phyloP scores from a whole-genome alignment of 768 basidiomycete species.

The Suillus placidus region DNA sequence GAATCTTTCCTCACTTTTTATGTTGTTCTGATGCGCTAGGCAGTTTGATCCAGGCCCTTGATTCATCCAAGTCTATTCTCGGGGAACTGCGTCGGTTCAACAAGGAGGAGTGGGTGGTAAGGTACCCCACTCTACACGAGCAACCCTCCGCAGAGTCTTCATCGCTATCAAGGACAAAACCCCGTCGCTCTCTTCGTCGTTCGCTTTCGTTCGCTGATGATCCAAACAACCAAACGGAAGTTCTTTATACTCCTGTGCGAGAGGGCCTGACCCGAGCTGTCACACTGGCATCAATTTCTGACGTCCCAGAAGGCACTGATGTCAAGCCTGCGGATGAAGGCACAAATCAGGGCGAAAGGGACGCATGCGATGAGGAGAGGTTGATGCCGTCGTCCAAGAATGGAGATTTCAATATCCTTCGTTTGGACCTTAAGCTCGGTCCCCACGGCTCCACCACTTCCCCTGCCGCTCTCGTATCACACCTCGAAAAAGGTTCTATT shows the following conservation, averaged over 20 bases:
- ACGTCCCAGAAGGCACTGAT: constrained; percentile 42
- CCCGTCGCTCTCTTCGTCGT: constrained; percentile 54
- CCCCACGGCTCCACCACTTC: constrained; percentile 63
- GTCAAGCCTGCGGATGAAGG: constrained; percentile 22
- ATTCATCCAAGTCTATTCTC: constrained; percentile 69
- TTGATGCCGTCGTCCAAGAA: constrained; percentile 43
- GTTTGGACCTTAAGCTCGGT: constrained; percentile 91
- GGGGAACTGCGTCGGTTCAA: constrained; percentile 78
- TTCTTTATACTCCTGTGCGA: constrained; percentile 56
- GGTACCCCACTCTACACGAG: constrained; percentile 79
- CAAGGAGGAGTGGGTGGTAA: constrained; percentile 82
- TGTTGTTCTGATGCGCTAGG: constrained; percentile 9
- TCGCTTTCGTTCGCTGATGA: constrained; percentile 88
- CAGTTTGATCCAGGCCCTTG: constrained; percentile 79
- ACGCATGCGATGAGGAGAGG: constrained; percentile 34
- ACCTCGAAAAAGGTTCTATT: constrained; percentile 91
- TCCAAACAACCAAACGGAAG: constrained; percentile 65
- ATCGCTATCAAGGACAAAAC: constrained; percentile 29
- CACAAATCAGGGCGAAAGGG: constrained; percentile 26
- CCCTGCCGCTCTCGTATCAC: constrained; percentile 77
- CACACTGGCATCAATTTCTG: constrained; percentile 56
- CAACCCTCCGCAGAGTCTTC: constrained; percentile 35
- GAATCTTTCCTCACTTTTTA: neutral
- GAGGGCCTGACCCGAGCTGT: constrained; percentile 58
- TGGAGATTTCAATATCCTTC: constrained; percentile 83